phyloP scores from a whole-genome alignment of 73 alveolate species.

The Paramecium octaurelia region DNA sequence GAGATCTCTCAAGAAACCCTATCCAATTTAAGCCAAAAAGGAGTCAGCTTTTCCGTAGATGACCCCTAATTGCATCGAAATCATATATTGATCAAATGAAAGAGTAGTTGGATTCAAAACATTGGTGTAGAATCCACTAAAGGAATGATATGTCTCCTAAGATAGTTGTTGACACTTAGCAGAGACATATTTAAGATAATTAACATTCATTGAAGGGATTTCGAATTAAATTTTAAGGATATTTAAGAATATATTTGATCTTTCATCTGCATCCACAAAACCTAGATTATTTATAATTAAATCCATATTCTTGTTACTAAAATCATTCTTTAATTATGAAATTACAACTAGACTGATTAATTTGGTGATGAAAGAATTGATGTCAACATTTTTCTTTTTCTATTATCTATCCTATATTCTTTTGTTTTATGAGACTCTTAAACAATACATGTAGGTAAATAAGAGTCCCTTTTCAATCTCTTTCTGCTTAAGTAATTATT shows the following conservation, averaged over 20 bases:
- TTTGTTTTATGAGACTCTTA: conserved; percentile 18
- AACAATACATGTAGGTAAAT: not conserved
- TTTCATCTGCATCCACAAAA: not conserved
- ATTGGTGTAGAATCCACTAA: conserved; percentile 1
- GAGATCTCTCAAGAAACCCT: not conserved
- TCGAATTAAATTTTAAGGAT: not conserved
- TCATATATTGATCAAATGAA: not conserved
- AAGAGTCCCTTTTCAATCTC: not conserved
- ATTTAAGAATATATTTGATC: not conserved
- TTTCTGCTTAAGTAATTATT: not conserved
- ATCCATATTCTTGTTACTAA: not conserved
- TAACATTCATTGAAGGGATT: not conserved
- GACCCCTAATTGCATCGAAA: not conserved
- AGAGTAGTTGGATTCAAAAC: not conserved
- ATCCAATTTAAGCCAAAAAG: not conserved
- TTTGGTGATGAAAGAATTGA: not conserved
- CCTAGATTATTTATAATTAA: not conserved
- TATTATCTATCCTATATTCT: not conserved
- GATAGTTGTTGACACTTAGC: not conserved
- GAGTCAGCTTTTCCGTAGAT: not conserved
- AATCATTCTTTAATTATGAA: not conserved
- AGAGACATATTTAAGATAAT: not conserved
- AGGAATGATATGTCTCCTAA: not conserved
- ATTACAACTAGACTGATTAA: not conserved
- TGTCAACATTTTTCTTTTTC: not conserved